Base-by-base conservation (phyloP, 2,329 filamentous ascomycete genomes). In the Parascedosporium putredinis region DNA sequence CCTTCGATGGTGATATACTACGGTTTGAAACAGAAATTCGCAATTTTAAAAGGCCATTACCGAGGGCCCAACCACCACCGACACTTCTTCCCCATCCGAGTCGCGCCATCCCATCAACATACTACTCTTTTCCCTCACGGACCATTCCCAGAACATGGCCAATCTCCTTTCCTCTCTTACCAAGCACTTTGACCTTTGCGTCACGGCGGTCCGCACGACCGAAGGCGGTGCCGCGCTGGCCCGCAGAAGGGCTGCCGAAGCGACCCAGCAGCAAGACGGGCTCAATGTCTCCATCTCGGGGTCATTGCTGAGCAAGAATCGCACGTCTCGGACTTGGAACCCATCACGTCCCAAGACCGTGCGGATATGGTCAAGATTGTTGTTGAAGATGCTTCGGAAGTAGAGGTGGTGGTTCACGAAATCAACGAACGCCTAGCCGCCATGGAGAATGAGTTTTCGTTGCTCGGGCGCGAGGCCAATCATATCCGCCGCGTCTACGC, bases 181-280 rank as follows among this genome's bases (percentile, higher is more conserved):
- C 6, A 79, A 78, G 23, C 91, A 97, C 66, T 96, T 95, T 62
- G 91, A 97, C 64, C 79, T 95, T 55, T 96, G 91, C 64, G 87
- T 95, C 12, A 91, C 84, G 1, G 91, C 91, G 1, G 84, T 96
- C 40, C 86, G 89, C 52, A 88, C 91, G 47, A 96, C 90, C 3
- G 89, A 95, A 67, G 86, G 85, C 25, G 86, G 83, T 4, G 81
- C 81, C 10, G 84, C 81, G 4, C 71, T 83, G 43, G 84, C 83
- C 5, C 78, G 82, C 9, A 76, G 78, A 47, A 84, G 80, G 55
- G 84, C 81, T 0, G 83, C 83, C 40, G 83, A 86, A 56, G 76
- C 76, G 25, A 77, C 63, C 59, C 74, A 62, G 58, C 77, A 60
- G 54, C 75, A 66, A 51, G 60, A 44, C 54, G 59, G 54, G 33